phyloP scores from a whole-genome alignment of 345 rosid species.

The Pistacia atlantica region DNA sequence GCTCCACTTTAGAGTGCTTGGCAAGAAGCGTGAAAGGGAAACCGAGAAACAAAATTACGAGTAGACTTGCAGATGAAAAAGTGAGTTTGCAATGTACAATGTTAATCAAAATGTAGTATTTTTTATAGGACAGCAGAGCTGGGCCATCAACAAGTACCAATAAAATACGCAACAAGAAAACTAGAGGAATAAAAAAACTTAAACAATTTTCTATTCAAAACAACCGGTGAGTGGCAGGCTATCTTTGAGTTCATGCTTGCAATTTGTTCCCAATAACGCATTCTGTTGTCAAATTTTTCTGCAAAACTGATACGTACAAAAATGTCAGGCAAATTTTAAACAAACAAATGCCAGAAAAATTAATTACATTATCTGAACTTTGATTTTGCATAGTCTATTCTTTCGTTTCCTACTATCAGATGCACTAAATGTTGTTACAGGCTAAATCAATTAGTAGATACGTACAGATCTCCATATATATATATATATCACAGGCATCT shows the following conservation, averaged over 20 bases:
- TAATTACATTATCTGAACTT: neutral
- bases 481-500: neutral
- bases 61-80: neutral
- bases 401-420: neutral
- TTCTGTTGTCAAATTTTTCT: slow-evolving; percentile 88
- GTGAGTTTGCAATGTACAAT: neutral
- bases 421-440: neutral
- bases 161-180: neutral
- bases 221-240: slow-evolving; percentile 67
- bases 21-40: too few relatives aligned
- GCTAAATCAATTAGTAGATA: neutral
- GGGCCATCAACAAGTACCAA: neutral
- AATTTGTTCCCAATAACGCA: slow-evolving; percentile 68
- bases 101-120: neutral
- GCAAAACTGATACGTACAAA: slow-evolving; percentile 48
- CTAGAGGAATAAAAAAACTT: slow-evolving; percentile 25
- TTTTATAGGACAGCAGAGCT: neutral
- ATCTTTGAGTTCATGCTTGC: slow-evolving; percentile 59
- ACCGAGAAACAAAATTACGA: neutral
- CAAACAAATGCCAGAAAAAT: neutral
- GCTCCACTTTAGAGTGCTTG: too few relatives aligned
- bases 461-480: neutral
- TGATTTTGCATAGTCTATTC: neutral
- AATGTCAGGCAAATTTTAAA: slow-evolving; percentile 4
- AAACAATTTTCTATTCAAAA: slow-evolving; percentile 68